Evolutionary conservation across 1,139 yeast species (phyloP), one percentile per base, ranked within the genome.

Genomic region (Hyphopichia pseudoburtonii): DNA sequence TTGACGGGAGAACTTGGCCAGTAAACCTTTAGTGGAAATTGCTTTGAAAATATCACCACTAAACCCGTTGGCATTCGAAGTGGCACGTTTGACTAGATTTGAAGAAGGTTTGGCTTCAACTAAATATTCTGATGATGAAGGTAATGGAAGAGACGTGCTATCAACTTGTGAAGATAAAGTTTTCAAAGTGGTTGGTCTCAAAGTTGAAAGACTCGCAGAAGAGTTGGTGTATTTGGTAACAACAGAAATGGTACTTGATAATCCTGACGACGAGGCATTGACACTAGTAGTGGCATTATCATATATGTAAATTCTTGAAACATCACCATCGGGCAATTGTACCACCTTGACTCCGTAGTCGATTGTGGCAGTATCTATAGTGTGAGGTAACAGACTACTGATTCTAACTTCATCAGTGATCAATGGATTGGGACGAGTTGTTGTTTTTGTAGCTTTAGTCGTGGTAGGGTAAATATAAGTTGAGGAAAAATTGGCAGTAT

Each of bases 11-110:
- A 78, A 76, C 35, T 68, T 59, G 1, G 57, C 37, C 9, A 64
- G 62, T 7, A 80, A 80, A 12, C 59, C 64, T 14, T 50, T 50
- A 3, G 74, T 70, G 26, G 66, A 66, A 34, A 79, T 59, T 3
- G 70, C 60, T 5, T 49, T 40, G 51, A 78, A 77, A 26, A 78
- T 55, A 39, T 67, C 60, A 22, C 65, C 62, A 19, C 23, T 22
- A 17, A 28, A 33, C 11, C 36, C 36, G 14, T 32, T 32, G 11
- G 36, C 32, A 17, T 19, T 33, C 3, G 32, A 22, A 3, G 18
- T 23, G 19, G 33, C 26, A 7, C 33, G 14, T 17, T 30, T 30
- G 10, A 21, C 10, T 21, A 10, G 10, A 21, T n/a, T n/a, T 24
- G 27, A n/a, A 9, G 27, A 24, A 9, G 27, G 12, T 9, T 5